phyloP scores from a whole-genome alignment of 208 protist genomes.

The Trypanosoma boissoni region DNA sequence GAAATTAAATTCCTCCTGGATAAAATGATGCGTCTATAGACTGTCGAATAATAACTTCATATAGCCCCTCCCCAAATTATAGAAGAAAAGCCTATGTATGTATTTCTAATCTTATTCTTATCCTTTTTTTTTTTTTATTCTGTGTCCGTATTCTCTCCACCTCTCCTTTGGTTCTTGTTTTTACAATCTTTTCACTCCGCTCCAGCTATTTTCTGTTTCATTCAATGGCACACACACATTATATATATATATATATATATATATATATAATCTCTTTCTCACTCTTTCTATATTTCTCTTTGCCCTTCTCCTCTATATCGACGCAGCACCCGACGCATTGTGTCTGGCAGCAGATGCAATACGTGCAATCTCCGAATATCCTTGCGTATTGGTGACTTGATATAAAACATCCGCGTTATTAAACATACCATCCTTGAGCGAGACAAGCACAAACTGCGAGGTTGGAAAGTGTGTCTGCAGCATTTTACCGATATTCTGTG shows the following conservation, averaged over 20 bases:
- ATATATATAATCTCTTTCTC: not conserved
- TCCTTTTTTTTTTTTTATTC: not conserved
- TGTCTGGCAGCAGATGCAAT: conserved; percentile 29
- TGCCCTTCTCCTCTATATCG: not conserved
- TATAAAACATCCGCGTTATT: conserved; percentile 99
- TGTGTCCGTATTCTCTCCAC: not conserved
- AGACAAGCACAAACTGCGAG: conserved; percentile 99
- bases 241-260: conserved; percentile 1
- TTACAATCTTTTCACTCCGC: too few species aligned
- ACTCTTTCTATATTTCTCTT: not conserved
- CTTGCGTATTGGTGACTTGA: conserved; percentile 93
- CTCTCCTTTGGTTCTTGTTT: too few species aligned
- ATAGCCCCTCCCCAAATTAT: not conserved
- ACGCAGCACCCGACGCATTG: not conserved
- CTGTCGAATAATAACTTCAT: too few species aligned
- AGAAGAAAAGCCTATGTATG: not conserved
- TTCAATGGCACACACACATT: too few species aligned
- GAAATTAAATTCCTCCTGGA: too few species aligned
- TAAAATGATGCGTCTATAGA: too few species aligned
- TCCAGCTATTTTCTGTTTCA: too few species aligned
- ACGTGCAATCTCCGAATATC: conserved; percentile 82
- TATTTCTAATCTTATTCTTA: not conserved
- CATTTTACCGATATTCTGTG: conserved; percentile 98
- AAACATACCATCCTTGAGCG: conserved; percentile 99
- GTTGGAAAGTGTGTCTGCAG: conserved; percentile 95